Evolutionary conservation across 139 green algal genomes (phyloP).

Genomic region (Eudorina sp.): DNA sequence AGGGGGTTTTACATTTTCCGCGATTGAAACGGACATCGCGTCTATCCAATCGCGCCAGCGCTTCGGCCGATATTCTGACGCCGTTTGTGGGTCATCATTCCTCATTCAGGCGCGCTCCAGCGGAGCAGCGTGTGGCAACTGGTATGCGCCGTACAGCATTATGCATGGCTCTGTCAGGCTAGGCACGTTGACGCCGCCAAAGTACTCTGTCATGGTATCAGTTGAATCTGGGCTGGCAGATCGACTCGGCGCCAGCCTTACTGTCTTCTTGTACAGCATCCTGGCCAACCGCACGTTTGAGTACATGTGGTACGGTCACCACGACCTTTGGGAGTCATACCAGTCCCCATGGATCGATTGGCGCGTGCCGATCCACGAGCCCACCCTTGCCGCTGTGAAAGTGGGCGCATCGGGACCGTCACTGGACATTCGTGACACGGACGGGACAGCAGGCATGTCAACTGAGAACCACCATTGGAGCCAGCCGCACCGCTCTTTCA

Average conservation of each 20-base stretch:
- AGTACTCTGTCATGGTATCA: background rate
- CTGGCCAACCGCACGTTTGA: constrained; percentile 2
- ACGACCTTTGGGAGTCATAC: background rate
- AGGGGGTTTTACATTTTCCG: background rate
- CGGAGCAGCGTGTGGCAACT: background rate
- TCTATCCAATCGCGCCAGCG: background rate
- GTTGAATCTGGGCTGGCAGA: background rate
- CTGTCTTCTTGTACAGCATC: background rate
- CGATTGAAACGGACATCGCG: background rate
- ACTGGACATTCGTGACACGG: background rate
- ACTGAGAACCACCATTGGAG: constrained; percentile 19
- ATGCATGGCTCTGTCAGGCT: background rate
- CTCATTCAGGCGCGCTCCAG: background rate
- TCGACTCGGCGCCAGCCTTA: background rate
- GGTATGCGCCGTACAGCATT: background rate
- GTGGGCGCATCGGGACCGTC: too few species aligned
- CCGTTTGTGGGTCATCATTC: too few species aligned
- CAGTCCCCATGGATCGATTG: constrained; percentile 7
- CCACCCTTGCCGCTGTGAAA: background rate
- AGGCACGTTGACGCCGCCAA: background rate
- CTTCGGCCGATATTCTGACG: too few species aligned
- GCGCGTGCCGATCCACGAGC: background rate
- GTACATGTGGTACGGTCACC: constrained; percentile 25
- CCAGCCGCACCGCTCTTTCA: background rate
- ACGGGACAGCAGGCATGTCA: background rate